A percentile compares a stretch with the other conserved stretches of the same genome.
Evolutionary conservation across 2,329 filamentous ascomycete genomes (phyloP).

Genomic region (Phoma herbarum): DNA sequence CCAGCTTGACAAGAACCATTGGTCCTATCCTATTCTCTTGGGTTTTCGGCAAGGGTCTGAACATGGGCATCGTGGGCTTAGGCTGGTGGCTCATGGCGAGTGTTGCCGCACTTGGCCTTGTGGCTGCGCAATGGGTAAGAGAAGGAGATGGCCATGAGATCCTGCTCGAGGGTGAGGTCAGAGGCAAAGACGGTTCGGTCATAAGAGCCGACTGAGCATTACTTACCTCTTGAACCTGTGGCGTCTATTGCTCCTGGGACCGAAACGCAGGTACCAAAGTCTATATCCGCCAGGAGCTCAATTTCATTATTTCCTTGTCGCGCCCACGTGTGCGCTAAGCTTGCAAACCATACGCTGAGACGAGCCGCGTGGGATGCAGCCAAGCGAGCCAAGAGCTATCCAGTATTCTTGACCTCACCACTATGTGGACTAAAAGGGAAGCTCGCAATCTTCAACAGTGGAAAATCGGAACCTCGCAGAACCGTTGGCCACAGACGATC

Average conservation of each 20-base stretch:
- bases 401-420: conserved; percentile 16
- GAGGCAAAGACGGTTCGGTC: conserved; percentile 48
- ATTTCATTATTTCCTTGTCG: conserved; percentile 1
- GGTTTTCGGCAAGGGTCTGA: conserved; percentile 67
- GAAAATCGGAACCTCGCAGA: neutral
- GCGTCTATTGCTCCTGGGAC: neutral
- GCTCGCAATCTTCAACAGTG: conserved; percentile 10
- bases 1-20: conserved; percentile 66
- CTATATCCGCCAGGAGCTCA: neutral
- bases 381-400: conserved; percentile 16
- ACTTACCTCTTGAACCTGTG: neutral
- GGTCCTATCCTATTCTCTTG: conserved; percentile 69
- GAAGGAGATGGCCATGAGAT: conserved; percentile 73
- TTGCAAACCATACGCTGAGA: conserved; percentile 12
- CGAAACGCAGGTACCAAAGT: neutral
- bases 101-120: conserved; percentile 59
- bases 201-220: conserved; percentile 13
- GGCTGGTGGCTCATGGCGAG: conserved; percentile 66
- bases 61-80: conserved; percentile 65
- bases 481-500: conserved; percentile 1
- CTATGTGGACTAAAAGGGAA: conserved; percentile 15
- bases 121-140: conserved; percentile 64
- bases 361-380: conserved; percentile 20
- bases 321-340: conserved; percentile 12
- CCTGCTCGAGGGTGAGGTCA: conserved; percentile 68